These are phyloP conservation scores for Apiospora pterosperma DNA, from an alignment of 2,329 filamentous ascomycete species.

Conservation along the genomic window DNA sequence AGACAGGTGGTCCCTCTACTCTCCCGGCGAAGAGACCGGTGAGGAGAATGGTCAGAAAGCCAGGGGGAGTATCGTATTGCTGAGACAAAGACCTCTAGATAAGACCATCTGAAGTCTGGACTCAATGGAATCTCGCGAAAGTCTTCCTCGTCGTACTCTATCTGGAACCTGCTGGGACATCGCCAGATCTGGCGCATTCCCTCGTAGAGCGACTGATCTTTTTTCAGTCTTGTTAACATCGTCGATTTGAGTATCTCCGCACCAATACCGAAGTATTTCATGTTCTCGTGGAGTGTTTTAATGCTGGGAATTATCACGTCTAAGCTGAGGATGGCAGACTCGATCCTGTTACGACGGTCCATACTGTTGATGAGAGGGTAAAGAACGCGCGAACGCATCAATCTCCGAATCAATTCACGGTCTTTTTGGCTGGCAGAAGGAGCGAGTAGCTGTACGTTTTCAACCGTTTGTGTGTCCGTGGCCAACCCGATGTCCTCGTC, in stretches of 20 bases:
- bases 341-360: constrained; percentile 7
- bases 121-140: not conserved
- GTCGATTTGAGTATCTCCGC: constrained; percentile 9
- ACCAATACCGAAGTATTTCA: constrained; percentile 13
- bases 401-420: not conserved
- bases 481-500: not conserved
- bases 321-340: constrained; percentile 10
- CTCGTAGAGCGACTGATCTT: not conserved
- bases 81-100: not conserved
- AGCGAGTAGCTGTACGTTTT: not conserved
- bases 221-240: not conserved
- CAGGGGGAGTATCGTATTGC: not conserved
- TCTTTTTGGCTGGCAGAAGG: not conserved
- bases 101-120: not conserved
- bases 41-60: not conserved
- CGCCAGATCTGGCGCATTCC: not conserved
- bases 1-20: not conserved
- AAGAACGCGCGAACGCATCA: constrained; percentile 10
- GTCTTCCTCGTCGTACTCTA: not conserved
- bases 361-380: constrained; percentile 8
- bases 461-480: not conserved
- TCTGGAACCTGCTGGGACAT: not conserved
- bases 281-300: constrained; percentile 15
- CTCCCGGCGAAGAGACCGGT: not conserved
- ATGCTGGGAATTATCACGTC: constrained; percentile 14